phyloP scores from a whole-genome alignment of 768 basidiomycete species.

The Amanita exitialis region DNA sequence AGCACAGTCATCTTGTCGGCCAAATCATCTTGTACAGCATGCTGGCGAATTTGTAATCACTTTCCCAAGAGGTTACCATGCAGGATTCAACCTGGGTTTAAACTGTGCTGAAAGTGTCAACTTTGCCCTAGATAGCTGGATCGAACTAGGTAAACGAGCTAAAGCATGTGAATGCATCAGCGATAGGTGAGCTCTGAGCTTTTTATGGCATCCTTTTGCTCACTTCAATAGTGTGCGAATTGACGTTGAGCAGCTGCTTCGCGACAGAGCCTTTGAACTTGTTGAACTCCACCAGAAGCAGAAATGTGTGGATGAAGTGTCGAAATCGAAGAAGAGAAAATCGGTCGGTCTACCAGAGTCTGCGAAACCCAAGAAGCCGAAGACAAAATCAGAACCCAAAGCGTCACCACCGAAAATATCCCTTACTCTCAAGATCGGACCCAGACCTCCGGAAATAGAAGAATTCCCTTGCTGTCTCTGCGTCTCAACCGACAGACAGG shows the following conservation, averaged over 20 bases:
- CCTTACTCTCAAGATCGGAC: constrained; percentile 59
- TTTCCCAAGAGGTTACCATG: constrained; percentile 90
- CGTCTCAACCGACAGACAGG: constrained; percentile 39
- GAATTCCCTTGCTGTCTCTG: constrained; percentile 63
- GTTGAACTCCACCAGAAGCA: constrained; percentile 12
- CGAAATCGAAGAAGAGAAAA: constrained; percentile 27
- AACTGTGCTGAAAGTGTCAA: constrained; percentile 98
- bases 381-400: constrained; percentile 16
- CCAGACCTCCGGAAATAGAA: constrained; percentile 46
- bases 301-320: constrained; percentile 15
- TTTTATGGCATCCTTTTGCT: not conserved
- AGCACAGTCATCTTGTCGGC: constrained; percentile 67
- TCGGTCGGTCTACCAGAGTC: constrained; percentile 23
- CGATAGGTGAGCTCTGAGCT: constrained; percentile 44
- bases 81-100: constrained; percentile 92
- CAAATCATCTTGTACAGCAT: constrained; percentile 85
- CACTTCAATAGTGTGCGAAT: constrained; percentile 66
- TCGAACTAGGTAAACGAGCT: constrained; percentile 79
- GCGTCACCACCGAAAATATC: constrained; percentile 29
- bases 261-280: constrained; percentile 47
- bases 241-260: constrained; percentile 80
- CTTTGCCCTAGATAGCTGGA: constrained; percentile 91
- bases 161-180: constrained; percentile 64
- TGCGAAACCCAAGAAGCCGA: constrained; percentile 37
- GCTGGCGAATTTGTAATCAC: constrained; percentile 96